Evolutionary conservation across 768 basidiomycete species (phyloP).

Genomic region (Xerocomus brunneocitrinus): DNA sequence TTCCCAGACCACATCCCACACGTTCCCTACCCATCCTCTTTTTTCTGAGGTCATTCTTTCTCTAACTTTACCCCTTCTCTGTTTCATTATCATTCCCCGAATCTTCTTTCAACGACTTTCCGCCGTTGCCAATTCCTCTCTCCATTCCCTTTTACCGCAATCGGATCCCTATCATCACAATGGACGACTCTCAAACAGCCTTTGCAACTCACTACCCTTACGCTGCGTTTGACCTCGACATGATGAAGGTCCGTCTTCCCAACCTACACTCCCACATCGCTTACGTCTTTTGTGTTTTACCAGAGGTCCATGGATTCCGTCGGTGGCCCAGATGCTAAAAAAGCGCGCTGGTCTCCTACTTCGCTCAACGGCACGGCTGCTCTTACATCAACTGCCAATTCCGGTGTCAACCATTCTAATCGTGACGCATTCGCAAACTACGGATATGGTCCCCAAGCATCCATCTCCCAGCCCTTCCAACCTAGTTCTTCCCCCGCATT

Average conservation of each 20-base stretch:
- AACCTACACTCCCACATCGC: not conserved
- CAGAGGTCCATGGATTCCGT: slow-evolving; percentile 85
- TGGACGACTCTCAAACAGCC: slow-evolving; percentile 74
- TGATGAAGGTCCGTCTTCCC: slow-evolving; percentile 71
- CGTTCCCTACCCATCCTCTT: slow-evolving; percentile 41
- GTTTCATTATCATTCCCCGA: slow-evolving; percentile 40
- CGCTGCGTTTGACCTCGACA: slow-evolving; percentile 73
- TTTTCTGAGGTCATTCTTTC: slow-evolving; percentile 42
- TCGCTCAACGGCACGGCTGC: slow-evolving; percentile 39
- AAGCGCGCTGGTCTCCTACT: slow-evolving; percentile 84
- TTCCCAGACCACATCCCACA: slow-evolving; percentile 33
- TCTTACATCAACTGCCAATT: slow-evolving; percentile 35
- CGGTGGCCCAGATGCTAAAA: slow-evolving; percentile 82
- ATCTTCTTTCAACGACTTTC: slow-evolving; percentile 35
- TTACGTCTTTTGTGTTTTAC: slow-evolving; percentile 1
- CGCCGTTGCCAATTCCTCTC: slow-evolving; percentile 48
- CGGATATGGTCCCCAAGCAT: slow-evolving; percentile 76
- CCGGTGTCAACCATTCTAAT: slow-evolving; percentile 35
- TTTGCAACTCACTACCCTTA: slow-evolving; percentile 71
- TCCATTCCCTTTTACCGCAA: slow-evolving; percentile 34
- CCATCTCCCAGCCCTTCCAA: slow-evolving; percentile 52
- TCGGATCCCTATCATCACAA: slow-evolving; percentile 29
- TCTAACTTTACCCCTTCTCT: slow-evolving; percentile 51
- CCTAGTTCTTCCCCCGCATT: slow-evolving; percentile 45
- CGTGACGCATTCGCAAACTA: slow-evolving; percentile 82